Percentiles rank a stretch among this genome's conserved stretches.
Conservation (phyloP, 208 protist genomes). For the Crithidia brevicula region DNA sequence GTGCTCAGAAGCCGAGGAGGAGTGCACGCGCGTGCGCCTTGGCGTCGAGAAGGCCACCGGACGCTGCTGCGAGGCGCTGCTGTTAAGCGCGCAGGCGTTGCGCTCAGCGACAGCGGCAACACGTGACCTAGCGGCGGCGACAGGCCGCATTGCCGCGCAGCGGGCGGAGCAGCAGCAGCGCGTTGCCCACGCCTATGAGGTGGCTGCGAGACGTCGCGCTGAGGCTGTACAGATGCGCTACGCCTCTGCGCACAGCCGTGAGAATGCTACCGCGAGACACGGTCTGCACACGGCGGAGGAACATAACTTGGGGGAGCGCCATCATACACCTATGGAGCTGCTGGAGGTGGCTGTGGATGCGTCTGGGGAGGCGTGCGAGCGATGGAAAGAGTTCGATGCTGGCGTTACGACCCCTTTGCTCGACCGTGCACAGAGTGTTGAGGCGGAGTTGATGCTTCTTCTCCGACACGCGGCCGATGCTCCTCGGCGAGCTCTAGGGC, state of each 20-base stretch:
- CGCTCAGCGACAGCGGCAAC: neutral
- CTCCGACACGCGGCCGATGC: neutral
- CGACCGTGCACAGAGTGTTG: neutral
- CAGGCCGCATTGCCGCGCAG: neutral
- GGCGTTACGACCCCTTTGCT: constrained; percentile 9
- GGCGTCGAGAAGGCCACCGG: constrained; percentile 6
- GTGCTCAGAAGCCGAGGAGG: constrained; percentile 2
- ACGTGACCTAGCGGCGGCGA: neutral
- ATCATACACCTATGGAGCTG: neutral
- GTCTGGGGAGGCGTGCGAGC: neutral
- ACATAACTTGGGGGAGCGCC: too few relatives aligned
- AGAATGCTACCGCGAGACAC: too few relatives aligned
- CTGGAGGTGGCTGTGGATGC: constrained; percentile 1
- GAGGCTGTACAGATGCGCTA: constrained; percentile 8
- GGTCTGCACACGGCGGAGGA: too few relatives aligned
- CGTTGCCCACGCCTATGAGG: neutral
- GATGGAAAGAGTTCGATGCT: neutral
- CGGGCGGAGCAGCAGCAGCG: constrained; percentile 1
- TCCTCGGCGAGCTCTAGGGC: too few relatives aligned
- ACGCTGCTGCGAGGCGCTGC: constrained; percentile 6
- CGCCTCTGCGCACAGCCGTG: neutral
- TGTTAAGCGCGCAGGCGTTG: neutral
- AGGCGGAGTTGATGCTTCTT: constrained; percentile 5
- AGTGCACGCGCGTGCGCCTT: constrained; percentile 1
- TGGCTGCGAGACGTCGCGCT: neutral